phyloP scores from a whole-genome alignment of 2,329 filamentous ascomycete species.

The Plenodomus tracheiphilus region DNA sequence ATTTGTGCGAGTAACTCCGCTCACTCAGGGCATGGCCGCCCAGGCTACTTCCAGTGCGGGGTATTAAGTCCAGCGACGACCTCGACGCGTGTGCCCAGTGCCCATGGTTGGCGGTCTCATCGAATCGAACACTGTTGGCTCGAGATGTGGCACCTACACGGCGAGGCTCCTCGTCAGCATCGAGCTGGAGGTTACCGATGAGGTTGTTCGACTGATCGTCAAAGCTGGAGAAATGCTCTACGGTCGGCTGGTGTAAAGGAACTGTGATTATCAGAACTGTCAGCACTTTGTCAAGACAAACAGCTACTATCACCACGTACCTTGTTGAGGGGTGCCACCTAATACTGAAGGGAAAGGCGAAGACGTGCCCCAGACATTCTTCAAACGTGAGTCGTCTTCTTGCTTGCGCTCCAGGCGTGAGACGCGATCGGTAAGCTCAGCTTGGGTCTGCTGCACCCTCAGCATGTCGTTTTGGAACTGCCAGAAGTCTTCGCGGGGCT shows the following conservation, averaged over 20 bases:
- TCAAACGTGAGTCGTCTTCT: slow-evolving; percentile 67
- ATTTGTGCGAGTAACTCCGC: slow-evolving; percentile 89
- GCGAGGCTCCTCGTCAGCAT: slow-evolving; percentile 83
- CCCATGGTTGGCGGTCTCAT: slow-evolving; percentile 90
- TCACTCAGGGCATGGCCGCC: slow-evolving; percentile 83
- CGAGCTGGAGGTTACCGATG: slow-evolving; percentile 79
- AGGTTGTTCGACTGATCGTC: slow-evolving; percentile 83
- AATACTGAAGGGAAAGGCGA: slow-evolving; percentile 89
- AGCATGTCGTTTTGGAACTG: slow-evolving; percentile 65
- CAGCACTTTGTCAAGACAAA: background rate
- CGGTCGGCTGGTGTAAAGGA: slow-evolving; percentile 75
- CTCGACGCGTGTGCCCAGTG: slow-evolving; percentile 84
- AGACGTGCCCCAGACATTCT: slow-evolving; percentile 82
- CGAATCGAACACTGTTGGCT: slow-evolving; percentile 96
- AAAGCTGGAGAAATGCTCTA: slow-evolving; percentile 85
- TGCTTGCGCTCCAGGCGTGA: slow-evolving; percentile 63
- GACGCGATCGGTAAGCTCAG: slow-evolving; percentile 64
- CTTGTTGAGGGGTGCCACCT: slow-evolving; percentile 82
- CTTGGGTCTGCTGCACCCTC: slow-evolving; percentile 62
- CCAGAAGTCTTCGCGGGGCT: slow-evolving; percentile 67
- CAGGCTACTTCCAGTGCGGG: slow-evolving; percentile 78
- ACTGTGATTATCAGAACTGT: slow-evolving; percentile 55
- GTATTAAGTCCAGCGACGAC: slow-evolving; percentile 80
- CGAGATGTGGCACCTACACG: slow-evolving; percentile 85
- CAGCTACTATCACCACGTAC: slow-evolving; percentile 54